phyloP scores from a whole-genome alignment of 2,329 filamentous ascomycete genomes.

The Trichoderma lentiforme region DNA sequence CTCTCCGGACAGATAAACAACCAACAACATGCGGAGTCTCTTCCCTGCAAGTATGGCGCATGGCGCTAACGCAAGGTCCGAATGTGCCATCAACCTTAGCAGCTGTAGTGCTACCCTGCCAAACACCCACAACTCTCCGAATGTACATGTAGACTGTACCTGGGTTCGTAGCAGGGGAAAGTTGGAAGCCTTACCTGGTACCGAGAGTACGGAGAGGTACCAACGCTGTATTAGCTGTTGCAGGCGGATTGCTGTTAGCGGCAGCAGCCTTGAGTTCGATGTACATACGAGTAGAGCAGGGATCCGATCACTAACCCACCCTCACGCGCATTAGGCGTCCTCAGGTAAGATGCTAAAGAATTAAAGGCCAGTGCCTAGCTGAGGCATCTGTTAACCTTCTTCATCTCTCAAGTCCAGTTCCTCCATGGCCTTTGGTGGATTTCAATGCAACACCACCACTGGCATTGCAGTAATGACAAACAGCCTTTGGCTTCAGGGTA shows the following conservation, averaged over 20 bases:
- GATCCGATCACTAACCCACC: neutral
- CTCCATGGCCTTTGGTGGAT: neutral
- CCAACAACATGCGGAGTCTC: neutral
- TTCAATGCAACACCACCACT: neutral
- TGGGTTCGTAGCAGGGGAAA: neutral
- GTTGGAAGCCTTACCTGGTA: neutral
- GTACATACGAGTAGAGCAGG: neutral
- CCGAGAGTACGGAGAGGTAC: neutral
- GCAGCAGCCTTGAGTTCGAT: neutral
- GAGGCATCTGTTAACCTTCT: neutral
- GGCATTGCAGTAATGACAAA: neutral
- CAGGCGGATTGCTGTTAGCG: neutral
- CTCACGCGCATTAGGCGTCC: neutral
- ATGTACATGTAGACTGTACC: neutral
- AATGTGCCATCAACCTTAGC: neutral
- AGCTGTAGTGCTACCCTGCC: neutral
- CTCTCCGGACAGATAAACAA: neutral
- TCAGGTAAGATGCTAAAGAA: neutral
- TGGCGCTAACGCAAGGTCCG: slow-evolving; percentile 16
- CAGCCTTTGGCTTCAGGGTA: neutral
- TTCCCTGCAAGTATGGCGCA: neutral
- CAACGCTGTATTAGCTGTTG: neutral
- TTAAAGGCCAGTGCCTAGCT: neutral
- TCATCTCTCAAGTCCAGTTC: neutral
- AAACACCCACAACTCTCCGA: neutral